Evolutionary conservation across 148 eudicot genomes (phyloP), one percentile per base, ranked within the genome.

Genomic region (Cornus kousa): DNA sequence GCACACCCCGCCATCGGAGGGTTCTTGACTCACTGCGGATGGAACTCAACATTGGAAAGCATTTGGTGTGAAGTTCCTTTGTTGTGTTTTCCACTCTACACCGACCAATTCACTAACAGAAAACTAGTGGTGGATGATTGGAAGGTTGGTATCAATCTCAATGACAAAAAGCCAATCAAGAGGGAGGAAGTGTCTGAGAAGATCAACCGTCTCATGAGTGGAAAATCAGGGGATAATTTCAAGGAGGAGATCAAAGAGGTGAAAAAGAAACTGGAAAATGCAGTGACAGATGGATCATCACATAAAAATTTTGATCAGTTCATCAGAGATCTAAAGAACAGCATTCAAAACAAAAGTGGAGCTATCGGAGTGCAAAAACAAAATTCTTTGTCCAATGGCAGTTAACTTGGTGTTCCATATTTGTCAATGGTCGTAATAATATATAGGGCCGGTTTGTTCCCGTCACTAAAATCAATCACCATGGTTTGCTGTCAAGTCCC

Each of bases 31-130:
- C 95, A 93, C 33, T 91, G 93, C 43, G 97, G 97, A 1, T 93
- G 95, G 97, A 93, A 93, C 67, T 93, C 97, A 19, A 72, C 88
- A 4, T 20, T 93, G 70, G 97, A 93, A 80, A 86, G 97, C 23
- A 71, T 89, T 22, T 90, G 93, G 97, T 79, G 74, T 65, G 79
- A 65, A 17, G 83, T 90, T 57, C 97, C 97, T 0, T 71, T 91
- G 75, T 66, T 93, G 74, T 93, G 98, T 74, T 90, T 74, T 32
- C 98, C 98, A 4, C 75, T 90, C 43, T 81, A 79, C 20, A 85
- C 90, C 0, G 98, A 93, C 84, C 98, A 93, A 70, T 79, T 87
- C 35, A 93, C 96, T 33, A 93, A 91, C 59, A 77, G 92, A 5
- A 93, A 88, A 78, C 57, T 91, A 74, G 92, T 88, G 69, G 94